Base-by-base conservation (phyloP, 164 flowering plant species). In the Vitis amurensis region DNA sequence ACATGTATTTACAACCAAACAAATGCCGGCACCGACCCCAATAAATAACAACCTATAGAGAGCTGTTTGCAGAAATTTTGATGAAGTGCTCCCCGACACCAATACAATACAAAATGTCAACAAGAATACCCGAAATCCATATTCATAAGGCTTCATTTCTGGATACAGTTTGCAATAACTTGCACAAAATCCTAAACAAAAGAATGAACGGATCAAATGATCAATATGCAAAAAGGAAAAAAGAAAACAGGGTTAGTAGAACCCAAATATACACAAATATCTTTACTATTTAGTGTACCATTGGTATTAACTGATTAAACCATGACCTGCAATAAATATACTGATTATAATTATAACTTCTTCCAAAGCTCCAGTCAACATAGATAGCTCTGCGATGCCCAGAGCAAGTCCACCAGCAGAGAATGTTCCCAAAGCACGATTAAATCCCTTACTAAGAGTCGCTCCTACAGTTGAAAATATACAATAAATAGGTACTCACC, bases 71-170 rank as follows among this genome's bases (percentile, higher is more conserved):
- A 83, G 63, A 65, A 88, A 93, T 50, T 83, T 71, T 61, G 83
- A 63, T 19, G 86, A 76, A 60, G 57, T 67, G 60, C 80, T 77
- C 53, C 97, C 96, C 61, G 97, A 86, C 44, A 89, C 90, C 89
- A 91, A 63, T 16, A 94, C 81, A 47, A 86, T 80, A 76, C 95
- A 91, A 66, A 73, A 94, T 1, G 98, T 94, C 76, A 94, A 73
- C 80, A 92, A 66, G 78, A 94, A 94, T 14, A 94, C 96, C 56
- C 96, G 88, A 59, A 88, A 94, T 9, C 97, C 97, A 75, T 94
- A 92, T 77, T 94, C 98, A 65, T 91, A 92, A 2, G 88, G 75
- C 79, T 90, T 88, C 97, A 89, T 82, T n/a, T 85, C 76, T 1
- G 99, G 97, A 63, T 87, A 81, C 50, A 88, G 76, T 66, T 90